Evolutionary conservation across 768 basidiomycete species (phyloP), one percentile per base, ranked within the genome.

Genomic region (Trametes sanguinea): DNA sequence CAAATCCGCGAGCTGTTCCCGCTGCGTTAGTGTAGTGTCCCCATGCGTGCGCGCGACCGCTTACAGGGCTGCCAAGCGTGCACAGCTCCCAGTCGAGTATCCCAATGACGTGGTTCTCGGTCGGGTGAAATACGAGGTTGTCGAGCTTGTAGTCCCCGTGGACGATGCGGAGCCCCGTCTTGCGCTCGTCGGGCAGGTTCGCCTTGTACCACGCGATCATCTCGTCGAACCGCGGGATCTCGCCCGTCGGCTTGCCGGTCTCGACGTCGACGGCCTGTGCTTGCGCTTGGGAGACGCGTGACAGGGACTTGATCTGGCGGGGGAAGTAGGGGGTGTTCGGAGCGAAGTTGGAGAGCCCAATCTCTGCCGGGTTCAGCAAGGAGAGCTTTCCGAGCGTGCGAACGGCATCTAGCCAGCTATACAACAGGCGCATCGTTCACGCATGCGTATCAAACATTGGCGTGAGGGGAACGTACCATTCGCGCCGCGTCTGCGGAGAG

Each of bases 61-160:
- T 37, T 37, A 94, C 90, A 37, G 94, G 92, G 69, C 90, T 94
- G 6, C 95, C 95, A 9, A 99, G 83, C 0, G 96, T 98, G 70
- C 94, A 97, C 30, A 99, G 77, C 72, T 99, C 96, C 96, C 96
- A 99, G 70, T 99, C 96, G 52, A 99, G 75, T 42, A 99, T 94
- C 5, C 94, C 97, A 64, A 98, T 94, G 3, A 98, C 95, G 44
- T 84, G 80, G 63, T 95, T 93, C 74, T 98, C 89, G 0, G 88
- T 92, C 0, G 90, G 89, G 68, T 98, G 95, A 76, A 97, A 98
- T 65, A 98, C 83, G 65, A 99, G 73, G 73, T 99, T 99, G 75
- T 99, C 96, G n/a, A 96, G 79, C 74, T 99, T 99, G 73, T 92
- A 98, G 74, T 99, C 96, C 30, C 96, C 96, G 72, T 98, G 96